These are phyloP conservation scores for Microdochium bolleyi DNA, from an alignment of 2,329 filamentous ascomycete species.

Conservation along the genomic window DNA sequence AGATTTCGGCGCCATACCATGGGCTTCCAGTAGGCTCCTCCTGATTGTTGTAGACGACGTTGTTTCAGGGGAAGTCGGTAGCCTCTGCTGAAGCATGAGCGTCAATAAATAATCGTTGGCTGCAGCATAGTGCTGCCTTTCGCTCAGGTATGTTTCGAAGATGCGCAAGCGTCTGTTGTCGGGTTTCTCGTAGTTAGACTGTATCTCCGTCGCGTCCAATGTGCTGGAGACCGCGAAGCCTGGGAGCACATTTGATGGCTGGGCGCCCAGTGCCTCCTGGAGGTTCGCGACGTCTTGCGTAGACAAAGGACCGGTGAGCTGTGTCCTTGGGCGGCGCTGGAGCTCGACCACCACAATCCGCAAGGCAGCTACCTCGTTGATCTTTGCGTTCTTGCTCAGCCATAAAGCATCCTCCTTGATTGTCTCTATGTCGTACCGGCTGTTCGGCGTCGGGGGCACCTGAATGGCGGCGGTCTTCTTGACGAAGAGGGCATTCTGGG, in stretches of 20 bases:
- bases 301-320: slow-evolving; percentile 64
- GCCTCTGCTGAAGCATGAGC: slow-evolving; percentile 33
- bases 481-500: slow-evolving; percentile 66
- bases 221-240: slow-evolving; percentile 38
- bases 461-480: slow-evolving; percentile 84
- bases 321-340: slow-evolving; percentile 68
- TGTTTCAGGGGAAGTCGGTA: slow-evolving; percentile 12
- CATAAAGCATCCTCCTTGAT: slow-evolving; percentile 82
- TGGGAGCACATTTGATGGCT: slow-evolving; percentile 48
- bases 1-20: slow-evolving; percentile 21
- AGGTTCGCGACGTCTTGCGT: slow-evolving; percentile 72
- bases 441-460: slow-evolving; percentile 59
- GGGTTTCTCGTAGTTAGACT: slow-evolving; percentile 52
- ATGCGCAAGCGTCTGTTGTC: slow-evolving; percentile 59
- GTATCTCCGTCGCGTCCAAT: slow-evolving; percentile 45
- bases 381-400: slow-evolving; percentile 69
- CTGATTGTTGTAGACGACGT: slow-evolving; percentile 18
- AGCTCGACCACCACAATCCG: slow-evolving; percentile 76
- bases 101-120: slow-evolving; percentile 48
- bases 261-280: slow-evolving; percentile 62
- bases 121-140: slow-evolving; percentile 61
- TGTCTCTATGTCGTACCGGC: slow-evolving; percentile 64
- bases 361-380: slow-evolving; percentile 77
- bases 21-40: slow-evolving; percentile 19
- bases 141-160: slow-evolving; percentile 62